Evolutionary conservation across 2,329 filamentous ascomycete species (phyloP).

Genomic region (Microsporum canis): DNA sequence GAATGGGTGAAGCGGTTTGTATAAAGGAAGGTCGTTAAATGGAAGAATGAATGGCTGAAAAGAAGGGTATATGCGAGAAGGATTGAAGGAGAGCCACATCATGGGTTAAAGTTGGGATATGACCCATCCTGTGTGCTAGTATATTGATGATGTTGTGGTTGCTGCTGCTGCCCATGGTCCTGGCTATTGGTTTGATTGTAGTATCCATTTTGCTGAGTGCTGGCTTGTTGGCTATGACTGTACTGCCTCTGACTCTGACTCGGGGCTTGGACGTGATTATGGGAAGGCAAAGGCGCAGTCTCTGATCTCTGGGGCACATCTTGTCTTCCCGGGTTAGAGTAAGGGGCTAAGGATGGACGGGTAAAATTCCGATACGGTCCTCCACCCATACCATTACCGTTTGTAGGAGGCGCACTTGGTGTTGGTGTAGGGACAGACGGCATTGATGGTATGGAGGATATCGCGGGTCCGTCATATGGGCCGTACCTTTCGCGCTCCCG

Average conservation of each 20-base stretch:
- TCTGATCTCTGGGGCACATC: slow-evolving; percentile 3
- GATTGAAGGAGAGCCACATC: neutral
- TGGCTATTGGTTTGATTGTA: neutral
- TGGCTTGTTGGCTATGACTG: neutral
- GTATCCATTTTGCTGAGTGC: too few relatives aligned
- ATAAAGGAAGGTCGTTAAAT: neutral
- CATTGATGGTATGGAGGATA: neutral
- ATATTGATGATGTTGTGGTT: neutral
- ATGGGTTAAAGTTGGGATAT: neutral
- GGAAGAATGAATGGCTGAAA: neutral
- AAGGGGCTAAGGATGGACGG: slow-evolving; percentile 1
- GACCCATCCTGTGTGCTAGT: neutral
- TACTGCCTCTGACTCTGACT: neutral
- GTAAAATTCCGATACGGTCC: slow-evolving; percentile 9
- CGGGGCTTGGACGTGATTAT: neutral
- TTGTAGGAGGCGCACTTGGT: slow-evolving; percentile 7
- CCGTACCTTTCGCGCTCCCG: neutral
- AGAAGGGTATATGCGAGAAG: neutral
- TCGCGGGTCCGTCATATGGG: neutral
- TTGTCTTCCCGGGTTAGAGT: neutral
- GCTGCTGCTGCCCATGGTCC: neutral
- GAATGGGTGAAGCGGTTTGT: neutral
- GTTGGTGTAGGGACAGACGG: slow-evolving; percentile 4
- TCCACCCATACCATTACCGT: neutral
- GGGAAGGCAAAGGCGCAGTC: slow-evolving; percentile 5